These are phyloP conservation scores for Backusella parvicylindrica DNA, from an alignment of 192 early-diverging fungal species.

Conservation along the genomic window DNA sequence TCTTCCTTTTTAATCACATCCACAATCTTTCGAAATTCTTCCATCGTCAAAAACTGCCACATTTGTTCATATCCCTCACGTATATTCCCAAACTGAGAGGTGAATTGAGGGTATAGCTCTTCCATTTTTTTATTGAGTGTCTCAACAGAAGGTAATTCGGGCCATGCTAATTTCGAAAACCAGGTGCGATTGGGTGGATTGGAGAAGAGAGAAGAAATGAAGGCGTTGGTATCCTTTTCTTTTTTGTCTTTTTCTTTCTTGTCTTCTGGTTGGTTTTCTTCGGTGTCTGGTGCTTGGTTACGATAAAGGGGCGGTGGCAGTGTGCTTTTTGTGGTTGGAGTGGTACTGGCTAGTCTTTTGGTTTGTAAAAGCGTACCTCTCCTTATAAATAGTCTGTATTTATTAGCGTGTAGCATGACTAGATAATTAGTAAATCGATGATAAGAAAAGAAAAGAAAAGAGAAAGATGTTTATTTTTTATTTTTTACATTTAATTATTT, in stretches of 20 bases:
- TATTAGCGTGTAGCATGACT: not conserved
- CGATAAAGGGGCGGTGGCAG: not conserved
- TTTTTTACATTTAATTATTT: not conserved
- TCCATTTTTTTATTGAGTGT: slow-evolving; percentile 17
- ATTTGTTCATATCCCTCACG: slow-evolving; percentile 12
- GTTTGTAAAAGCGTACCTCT: not conserved
- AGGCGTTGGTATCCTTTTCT: not conserved
- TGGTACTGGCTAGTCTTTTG: not conserved
- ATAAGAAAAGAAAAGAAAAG: not conserved
- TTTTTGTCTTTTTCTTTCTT: not conserved
- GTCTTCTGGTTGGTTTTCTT: not conserved
- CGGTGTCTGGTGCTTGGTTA: not conserved
- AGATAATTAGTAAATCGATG: not conserved
- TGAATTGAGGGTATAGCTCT: slow-evolving; percentile 15
- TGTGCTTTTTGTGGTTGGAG: not conserved
- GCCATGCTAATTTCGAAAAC: slow-evolving; percentile 9
- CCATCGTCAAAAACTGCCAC: slow-evolving; percentile 19
- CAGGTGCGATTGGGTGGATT: not conserved
- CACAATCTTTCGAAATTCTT: slow-evolving; percentile 17
- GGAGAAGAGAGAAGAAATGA: not conserved
- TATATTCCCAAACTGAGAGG: slow-evolving; percentile 18
- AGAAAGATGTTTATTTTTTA: not conserved
- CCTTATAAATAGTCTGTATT: not conserved
- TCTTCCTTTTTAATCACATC: slow-evolving; percentile 7
- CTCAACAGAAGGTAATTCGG: slow-evolving; percentile 12